Evolutionary conservation across 2,329 filamentous ascomycete species (phyloP).

Genomic region (Ophiostoma himal-ulmi): DNA sequence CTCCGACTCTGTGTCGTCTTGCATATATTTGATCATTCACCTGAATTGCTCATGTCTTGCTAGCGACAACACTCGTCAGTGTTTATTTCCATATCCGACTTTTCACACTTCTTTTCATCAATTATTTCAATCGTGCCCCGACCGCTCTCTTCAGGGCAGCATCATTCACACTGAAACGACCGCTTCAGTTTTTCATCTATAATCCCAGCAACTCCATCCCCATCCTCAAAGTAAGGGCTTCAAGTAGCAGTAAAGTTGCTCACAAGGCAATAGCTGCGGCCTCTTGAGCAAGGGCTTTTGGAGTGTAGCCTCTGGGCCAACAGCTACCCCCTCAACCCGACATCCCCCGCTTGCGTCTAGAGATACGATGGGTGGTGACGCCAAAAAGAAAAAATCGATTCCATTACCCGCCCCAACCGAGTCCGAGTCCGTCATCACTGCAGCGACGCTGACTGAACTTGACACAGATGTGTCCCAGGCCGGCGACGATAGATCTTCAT

Average conservation of each 20-base stretch:
- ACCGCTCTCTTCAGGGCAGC: background rate
- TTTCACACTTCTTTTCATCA: background rate
- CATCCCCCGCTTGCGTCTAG: slow-evolving; percentile 10
- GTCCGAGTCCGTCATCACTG: slow-evolving; percentile 50
- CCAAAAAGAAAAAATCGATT: slow-evolving; percentile 41
- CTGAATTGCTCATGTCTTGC: slow-evolving; percentile 19
- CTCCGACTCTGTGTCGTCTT: background rate
- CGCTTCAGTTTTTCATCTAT: background rate
- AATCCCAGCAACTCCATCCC: background rate
- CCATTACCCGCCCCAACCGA: slow-evolving; percentile 76
- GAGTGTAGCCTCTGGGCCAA: background rate
- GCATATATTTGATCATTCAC: slow-evolving; percentile 12
- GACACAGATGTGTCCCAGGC: slow-evolving; percentile 63
- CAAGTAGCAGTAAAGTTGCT: slow-evolving; percentile 1
- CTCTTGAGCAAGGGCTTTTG: background rate
- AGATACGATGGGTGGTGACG: slow-evolving; percentile 38
- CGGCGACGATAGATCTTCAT: slow-evolving; percentile 65
- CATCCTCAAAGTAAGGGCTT: background rate
- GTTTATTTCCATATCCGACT: background rate
- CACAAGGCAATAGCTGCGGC: background rate
- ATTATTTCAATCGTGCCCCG: background rate
- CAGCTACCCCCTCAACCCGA: background rate
- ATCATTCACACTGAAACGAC: background rate
- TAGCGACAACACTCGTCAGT: background rate
- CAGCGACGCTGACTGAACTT: slow-evolving; percentile 57